Evolutionary conservation across 2,329 filamentous ascomycete species (phyloP).

Genomic region (Rhynchosporium agropyri): DNA sequence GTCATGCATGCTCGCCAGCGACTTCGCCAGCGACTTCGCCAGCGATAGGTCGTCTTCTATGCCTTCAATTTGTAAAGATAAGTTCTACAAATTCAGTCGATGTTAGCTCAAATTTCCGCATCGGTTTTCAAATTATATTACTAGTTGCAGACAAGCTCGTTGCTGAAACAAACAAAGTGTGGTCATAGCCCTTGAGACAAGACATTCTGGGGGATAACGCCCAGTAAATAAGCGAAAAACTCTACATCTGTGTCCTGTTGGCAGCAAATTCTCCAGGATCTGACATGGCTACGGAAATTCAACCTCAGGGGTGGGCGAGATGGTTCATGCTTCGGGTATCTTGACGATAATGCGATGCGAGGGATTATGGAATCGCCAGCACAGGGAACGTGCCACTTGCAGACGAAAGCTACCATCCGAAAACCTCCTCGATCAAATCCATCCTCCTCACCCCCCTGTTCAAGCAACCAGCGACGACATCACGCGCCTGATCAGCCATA

Average conservation of each 20-base stretch:
- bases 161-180: not conserved
- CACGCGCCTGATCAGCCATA: constrained; percentile 50
- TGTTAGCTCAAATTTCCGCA: not conserved
- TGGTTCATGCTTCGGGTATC: too few species aligned
- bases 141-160: not conserved
- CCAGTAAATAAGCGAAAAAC: not conserved
- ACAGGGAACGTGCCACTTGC: too few species aligned
- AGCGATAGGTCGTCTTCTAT: not conserved
- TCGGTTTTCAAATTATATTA: not conserved
- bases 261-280: too few species aligned
- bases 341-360: too few species aligned
- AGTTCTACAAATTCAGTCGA: not conserved
- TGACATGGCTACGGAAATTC: too few species aligned
- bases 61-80: not conserved
- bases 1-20: not conserved
- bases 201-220: not conserved
- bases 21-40: too few species aligned
- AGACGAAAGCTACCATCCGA: not conserved
- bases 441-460: not conserved
- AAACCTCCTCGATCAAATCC: constrained; percentile 1
- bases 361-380: too few species aligned
- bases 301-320: too few species aligned
- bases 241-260: too few species aligned
- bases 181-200: constrained; percentile 1
- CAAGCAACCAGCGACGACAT: constrained; percentile 36